A percentile compares a stretch with the other conserved stretches of the same genome.
phyloP scores from a whole-genome alignment of 2,329 filamentous ascomycete species.

The Ophiocordyceps unilateralis region DNA sequence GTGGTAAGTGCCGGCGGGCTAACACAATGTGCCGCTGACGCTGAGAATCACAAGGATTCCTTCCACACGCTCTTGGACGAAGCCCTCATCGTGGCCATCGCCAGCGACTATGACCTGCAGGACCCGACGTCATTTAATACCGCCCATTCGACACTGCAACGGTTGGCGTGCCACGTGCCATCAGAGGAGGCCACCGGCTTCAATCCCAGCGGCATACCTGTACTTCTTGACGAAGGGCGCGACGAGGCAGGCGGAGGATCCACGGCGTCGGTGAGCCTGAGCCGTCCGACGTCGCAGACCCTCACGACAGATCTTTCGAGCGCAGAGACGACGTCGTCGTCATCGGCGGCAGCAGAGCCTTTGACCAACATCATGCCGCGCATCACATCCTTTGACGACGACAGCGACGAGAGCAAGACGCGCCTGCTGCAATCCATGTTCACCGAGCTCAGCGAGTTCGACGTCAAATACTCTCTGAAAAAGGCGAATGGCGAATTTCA shows the following conservation, averaged over 20 bases:
- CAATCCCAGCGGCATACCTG: constrained; percentile 56
- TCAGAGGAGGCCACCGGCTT: constrained; percentile 60
- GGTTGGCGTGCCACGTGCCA: constrained; percentile 44
- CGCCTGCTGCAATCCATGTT: constrained; percentile 53
- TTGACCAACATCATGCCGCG: constrained; percentile 8
- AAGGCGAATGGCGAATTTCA: constrained; percentile 52
- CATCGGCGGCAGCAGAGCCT: constrained; percentile 8
- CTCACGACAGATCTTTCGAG: constrained; percentile 9
- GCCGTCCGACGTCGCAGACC: constrained; percentile 10
- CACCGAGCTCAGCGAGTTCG: constrained; percentile 44
- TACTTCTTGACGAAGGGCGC: constrained; percentile 11
- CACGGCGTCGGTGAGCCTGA: constrained; percentile 10
- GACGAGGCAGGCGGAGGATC: constrained; percentile 9
- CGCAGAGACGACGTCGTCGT: constrained; percentile 9
- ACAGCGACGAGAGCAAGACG: constrained; percentile 44
- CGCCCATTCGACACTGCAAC: constrained; percentile 43
- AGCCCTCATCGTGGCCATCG: constrained; percentile 58
- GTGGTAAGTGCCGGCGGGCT: constrained; percentile 10
- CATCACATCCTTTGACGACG: constrained; percentile 18
- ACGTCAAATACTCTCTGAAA: constrained; percentile 48
- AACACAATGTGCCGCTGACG: background rate
- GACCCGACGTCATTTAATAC: constrained; percentile 31
- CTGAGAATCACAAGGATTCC: constrained; percentile 34
- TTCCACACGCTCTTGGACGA: constrained; percentile 65
- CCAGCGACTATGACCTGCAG: constrained; percentile 52